Evolutionary conservation across 2,329 filamentous ascomycete species (phyloP).

Genomic region (Trichoderma atroviride): DNA sequence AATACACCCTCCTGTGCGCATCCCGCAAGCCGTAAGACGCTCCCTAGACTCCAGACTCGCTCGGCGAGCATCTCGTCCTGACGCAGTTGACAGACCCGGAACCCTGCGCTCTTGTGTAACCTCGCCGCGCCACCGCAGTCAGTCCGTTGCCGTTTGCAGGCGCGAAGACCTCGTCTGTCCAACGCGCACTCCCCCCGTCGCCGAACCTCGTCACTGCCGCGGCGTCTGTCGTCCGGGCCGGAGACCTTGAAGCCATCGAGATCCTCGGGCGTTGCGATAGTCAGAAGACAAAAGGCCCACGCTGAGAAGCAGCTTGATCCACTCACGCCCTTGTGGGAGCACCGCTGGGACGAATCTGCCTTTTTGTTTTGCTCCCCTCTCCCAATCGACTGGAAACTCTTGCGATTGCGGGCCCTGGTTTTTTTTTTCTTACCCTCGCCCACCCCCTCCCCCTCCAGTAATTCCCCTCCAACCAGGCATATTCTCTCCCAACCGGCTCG

Average conservation of each 20-base stretch:
- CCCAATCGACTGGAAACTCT: slow-evolving; percentile 14
- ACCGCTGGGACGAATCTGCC: slow-evolving; percentile 6
- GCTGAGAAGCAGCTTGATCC: slow-evolving; percentile 19
- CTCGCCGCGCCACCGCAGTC: slow-evolving; percentile 25
- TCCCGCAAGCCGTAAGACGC: slow-evolving; percentile 22
- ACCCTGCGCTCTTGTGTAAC: slow-evolving; percentile 27
- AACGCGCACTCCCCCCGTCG: slow-evolving; percentile 15
- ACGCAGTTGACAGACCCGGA: slow-evolving; percentile 24
- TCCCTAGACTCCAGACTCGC: slow-evolving; percentile 20
- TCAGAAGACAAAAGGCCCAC: not conserved
- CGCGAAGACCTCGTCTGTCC: slow-evolving; percentile 19
- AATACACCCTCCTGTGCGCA: slow-evolving; percentile 22
- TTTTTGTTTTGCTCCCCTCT: slow-evolving; percentile 6
- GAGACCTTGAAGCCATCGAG: not conserved
- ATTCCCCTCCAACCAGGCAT: slow-evolving; percentile 21
- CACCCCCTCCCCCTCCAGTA: slow-evolving; percentile 22
- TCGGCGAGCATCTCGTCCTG: slow-evolving; percentile 13
- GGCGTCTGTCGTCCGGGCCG: slow-evolving; percentile 6
- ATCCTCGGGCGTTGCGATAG: not conserved
- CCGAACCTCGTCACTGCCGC: slow-evolving; percentile 12
- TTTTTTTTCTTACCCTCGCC: slow-evolving; percentile 9
- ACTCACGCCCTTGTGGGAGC: slow-evolving; percentile 14
- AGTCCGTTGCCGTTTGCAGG: slow-evolving; percentile 23
- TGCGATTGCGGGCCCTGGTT: slow-evolving; percentile 16
- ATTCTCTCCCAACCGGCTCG: slow-evolving; percentile 28